phyloP scores from a whole-genome alignment of 2,329 filamentous ascomycete species.

The Cercospora nicotianae region DNA sequence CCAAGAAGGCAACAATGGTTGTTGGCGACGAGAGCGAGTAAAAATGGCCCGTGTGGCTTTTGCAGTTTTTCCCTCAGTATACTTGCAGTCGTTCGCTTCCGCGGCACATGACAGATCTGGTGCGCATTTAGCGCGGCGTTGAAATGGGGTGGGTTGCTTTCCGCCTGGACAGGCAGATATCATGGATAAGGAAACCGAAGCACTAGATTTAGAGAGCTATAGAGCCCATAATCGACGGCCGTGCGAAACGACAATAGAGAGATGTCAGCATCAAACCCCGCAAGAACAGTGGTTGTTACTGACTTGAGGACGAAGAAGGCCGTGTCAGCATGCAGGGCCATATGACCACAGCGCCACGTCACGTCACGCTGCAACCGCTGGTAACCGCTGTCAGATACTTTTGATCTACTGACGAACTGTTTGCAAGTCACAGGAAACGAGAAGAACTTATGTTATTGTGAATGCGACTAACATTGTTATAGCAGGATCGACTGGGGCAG shows the following conservation, averaged over 20 bases:
- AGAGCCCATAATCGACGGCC: constrained; percentile 9
- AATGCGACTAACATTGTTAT: too few relatives aligned
- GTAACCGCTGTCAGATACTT: not conserved
- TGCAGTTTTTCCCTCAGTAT: constrained; percentile 12
- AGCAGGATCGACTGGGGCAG: too few relatives aligned
- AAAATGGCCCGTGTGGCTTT: not conserved
- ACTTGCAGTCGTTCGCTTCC: constrained; percentile 24
- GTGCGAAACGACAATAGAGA: constrained; percentile 4
- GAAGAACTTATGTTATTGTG: not conserved
- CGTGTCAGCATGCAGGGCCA: not conserved
- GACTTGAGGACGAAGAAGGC: not conserved
- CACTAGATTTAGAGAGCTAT: constrained; percentile 17
- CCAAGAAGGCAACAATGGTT: constrained; percentile 23
- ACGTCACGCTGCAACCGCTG: not conserved
- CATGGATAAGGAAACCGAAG: not conserved
- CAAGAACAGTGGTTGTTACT: not conserved
- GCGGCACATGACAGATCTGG: constrained; percentile 13
- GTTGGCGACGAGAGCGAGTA: constrained; percentile 24
- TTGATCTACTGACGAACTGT: not conserved
- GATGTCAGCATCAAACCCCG: not conserved
- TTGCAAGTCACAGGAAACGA: not conserved
- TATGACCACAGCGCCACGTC: constrained; percentile 1
- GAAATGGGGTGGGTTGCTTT: constrained; percentile 2
- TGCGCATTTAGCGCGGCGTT: constrained; percentile 28
- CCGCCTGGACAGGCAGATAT: constrained; percentile 1